Base-by-base conservation (phyloP, 768 basidiomycete species). In the Auricularia auricula-judae region DNA sequence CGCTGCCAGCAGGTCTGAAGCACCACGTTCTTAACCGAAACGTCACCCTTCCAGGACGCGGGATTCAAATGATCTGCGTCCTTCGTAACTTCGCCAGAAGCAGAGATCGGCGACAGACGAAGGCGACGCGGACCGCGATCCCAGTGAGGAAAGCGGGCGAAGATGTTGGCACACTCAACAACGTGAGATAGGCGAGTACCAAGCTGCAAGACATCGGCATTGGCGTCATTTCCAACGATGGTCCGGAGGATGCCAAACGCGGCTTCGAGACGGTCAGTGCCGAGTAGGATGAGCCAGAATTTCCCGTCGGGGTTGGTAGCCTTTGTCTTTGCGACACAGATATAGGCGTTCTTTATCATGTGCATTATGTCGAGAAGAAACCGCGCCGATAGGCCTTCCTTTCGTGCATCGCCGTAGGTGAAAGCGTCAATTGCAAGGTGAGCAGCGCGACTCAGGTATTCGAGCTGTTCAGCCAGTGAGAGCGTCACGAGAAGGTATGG, bases 291-390 rank as follows among this genome's bases (percentile, higher is more conserved):
- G 2, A 78, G 39, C 61, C 65, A 78, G 63, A 79, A 77, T 44
- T 69, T 34, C 0, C 69, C 68, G 53, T 73, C 64, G 0, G 75
- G 74, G 62, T 72, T 59, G 59, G 78, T 71, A 3, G 73, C 66
- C 54, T 78, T 76, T 14, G 71, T 66, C 64, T 78, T 79, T 0
- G 73, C 76, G 21, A 78, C 71, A 62, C 76, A 78, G 61, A 77
- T 77, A 58, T 66, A 76, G 0, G 65, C 70, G 63, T 78, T 78
- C 68, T 77, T 79, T 63, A 78, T 70, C 74, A 76, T 76, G 3
- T 75, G 65, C 70, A 72, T 70, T 44, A 77, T 66, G 64, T 79
- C 74, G 1, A 66, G 21, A 61, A 71, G 78, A 0, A 74, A 69
- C 3, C 68, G 67, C 1, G 64, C 68, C 0, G 73, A 71, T 23